Percentiles rank a stretch among this genome's conserved stretches.
These are phyloP conservation scores for Phialemonium atrogriseum DNA, from an alignment of 2,329 filamentous ascomycete genomes.

Conservation along the genomic window DNA sequence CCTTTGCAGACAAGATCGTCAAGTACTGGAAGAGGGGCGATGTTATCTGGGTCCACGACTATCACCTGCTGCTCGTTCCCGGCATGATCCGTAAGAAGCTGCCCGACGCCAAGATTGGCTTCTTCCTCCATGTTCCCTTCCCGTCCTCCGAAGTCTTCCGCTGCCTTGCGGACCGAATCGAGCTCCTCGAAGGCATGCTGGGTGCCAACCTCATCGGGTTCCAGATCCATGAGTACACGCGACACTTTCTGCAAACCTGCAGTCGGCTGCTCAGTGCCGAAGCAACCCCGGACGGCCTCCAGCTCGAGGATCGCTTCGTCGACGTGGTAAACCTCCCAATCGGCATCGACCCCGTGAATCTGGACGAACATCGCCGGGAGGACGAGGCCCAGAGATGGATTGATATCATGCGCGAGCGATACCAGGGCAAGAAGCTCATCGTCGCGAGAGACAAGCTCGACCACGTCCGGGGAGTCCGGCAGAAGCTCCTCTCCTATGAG, in stretches of 20 bases:
- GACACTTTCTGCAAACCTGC: constrained; percentile 93
- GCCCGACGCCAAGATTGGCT: constrained; percentile 89
- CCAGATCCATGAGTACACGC: constrained; percentile 85
- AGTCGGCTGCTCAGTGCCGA: constrained; percentile 86
- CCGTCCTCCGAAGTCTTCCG: constrained; percentile 94
- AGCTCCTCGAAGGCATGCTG: constrained; percentile 85
- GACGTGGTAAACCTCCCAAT: constrained; percentile 82
- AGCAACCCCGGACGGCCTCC: constrained; percentile 77
- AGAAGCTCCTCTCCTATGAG: constrained; percentile 88
- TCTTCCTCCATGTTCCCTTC: constrained; percentile 92
- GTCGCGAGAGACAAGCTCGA: constrained; percentile 93
- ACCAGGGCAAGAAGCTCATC: constrained; percentile 82
- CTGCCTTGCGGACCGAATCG: constrained; percentile 76
- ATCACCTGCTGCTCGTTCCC: constrained; percentile 84
- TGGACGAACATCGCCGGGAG: constrained; percentile 63
- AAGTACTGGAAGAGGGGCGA: constrained; percentile 92
- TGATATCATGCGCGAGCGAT: constrained; percentile 70
- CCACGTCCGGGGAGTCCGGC: constrained; percentile 81
- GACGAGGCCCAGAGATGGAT: constrained; percentile 73
- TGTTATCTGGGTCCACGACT: constrained; percentile 92
- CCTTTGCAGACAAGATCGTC: constrained; percentile 83
- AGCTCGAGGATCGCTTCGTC: constrained; percentile 88
- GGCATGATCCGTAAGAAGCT: constrained; percentile 83
- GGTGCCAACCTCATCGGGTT: constrained; percentile 90
- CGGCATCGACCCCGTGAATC: constrained; percentile 76